A percentile compares a stretch with the other conserved stretches of the same genome.
These are phyloP conservation scores for Suillus subalutaceus DNA, from an alignment of 768 basidiomycete genomes.

Conservation along the genomic window DNA sequence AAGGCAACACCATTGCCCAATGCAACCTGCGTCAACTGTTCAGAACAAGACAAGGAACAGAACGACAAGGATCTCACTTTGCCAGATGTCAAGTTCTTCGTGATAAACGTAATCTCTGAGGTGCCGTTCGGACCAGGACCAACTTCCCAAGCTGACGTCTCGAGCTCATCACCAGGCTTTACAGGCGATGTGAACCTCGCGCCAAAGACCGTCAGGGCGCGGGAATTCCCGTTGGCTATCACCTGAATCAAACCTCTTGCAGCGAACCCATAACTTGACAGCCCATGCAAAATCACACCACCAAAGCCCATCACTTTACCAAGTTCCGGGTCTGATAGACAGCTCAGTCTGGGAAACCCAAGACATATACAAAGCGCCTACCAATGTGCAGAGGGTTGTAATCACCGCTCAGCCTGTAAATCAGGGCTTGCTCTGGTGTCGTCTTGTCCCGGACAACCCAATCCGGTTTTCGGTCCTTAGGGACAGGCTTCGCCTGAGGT, in stretches of 20 bases:
- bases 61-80: constrained; percentile 44
- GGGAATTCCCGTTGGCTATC: constrained; percentile 62
- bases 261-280: constrained; percentile 80
- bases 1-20: constrained; percentile 69
- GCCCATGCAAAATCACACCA: constrained; percentile 83
- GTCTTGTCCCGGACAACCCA: constrained; percentile 65
- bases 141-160: constrained; percentile 81
- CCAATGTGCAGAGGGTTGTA: constrained; percentile 82
- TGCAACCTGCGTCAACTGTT: constrained; percentile 38
- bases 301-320: constrained; percentile 80
- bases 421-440: constrained; percentile 63
- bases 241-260: constrained; percentile 74
- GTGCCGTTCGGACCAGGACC: constrained; percentile 64
- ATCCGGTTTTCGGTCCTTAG: constrained; percentile 62
- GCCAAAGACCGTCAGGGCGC: constrained; percentile 66
- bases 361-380: constrained; percentile 27
- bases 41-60: constrained; percentile 8
- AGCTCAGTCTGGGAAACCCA: not conserved
- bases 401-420: constrained; percentile 77
- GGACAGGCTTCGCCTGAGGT: constrained; percentile 61
- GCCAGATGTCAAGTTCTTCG: constrained; percentile 59
- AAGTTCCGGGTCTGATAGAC: constrained; percentile 62
- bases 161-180: constrained; percentile 77
- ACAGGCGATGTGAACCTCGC: constrained; percentile 84
- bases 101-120: constrained; percentile 60